Evolutionary conservation across 108 stramenopile species (phyloP), one percentile per base, ranked within the genome.

Genomic region (Fragilaria crotonensis): DNA sequence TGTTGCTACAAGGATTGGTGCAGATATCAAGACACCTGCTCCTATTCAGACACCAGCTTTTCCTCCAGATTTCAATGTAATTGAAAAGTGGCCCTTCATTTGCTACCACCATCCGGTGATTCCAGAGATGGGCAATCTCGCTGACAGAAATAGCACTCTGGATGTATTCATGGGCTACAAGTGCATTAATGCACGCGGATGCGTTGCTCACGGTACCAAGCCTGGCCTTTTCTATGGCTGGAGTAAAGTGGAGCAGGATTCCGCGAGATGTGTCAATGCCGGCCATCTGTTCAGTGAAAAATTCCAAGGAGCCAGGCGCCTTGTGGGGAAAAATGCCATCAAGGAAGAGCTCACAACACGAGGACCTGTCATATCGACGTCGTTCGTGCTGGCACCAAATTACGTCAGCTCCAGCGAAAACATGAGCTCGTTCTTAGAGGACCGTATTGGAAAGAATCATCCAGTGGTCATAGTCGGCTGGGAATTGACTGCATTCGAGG

Each of bases 161-260:
- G 36, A 41, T 11, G 7, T 41, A 41, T 41, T 52, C 3, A 23
- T 52, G 25, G 61, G 50, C 11, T 62, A 36, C 33, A 4, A 52
- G 33, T 62, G 61, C 25, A 62, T 62, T 4, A 30, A 62, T 54
- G 50, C 49, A 22, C 50, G 61, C 2, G 61, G 61, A 25, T 23
- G 50, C 17, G 45, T 62, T 41, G 61, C 50, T 9, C 61, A 62
- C 25, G 51, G 61, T n/a, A 25, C 26, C n/a, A 23, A 28, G 25
- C 5, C 33, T 45, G 18, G 20, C 18, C 4, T 36, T 52, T 62
- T 20, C 18, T 22, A 22, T 46, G 56, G 56, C 31, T 20, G 23
- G 44, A 33, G 22, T 36, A 33, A 27, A 32, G 36, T 41, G 7
- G 1, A 30, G 41, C 7, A 41, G 36, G 36, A 41, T 41, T 7